Conservation (phyloP, 2,329 filamentous ascomycete genomes). For the Arthroderma sp. region DNA sequence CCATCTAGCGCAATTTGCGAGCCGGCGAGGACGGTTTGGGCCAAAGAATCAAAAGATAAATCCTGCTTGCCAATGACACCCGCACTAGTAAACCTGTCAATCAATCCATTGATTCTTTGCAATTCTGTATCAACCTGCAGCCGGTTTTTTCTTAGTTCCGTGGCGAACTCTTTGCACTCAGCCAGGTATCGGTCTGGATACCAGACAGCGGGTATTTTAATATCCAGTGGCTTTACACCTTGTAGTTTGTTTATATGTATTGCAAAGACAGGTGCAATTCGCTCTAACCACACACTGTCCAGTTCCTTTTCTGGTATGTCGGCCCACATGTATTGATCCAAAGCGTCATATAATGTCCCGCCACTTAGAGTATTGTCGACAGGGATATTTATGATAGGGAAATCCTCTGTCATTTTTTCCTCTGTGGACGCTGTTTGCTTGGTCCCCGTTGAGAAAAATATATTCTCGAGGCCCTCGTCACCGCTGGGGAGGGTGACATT, state of each 20-base stretch:
- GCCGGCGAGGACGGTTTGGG: constrained; percentile 25
- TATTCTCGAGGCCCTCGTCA: constrained; percentile 28
- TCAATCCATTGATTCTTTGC: constrained; percentile 19
- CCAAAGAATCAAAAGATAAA: constrained; percentile 18
- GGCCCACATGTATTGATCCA: constrained; percentile 40
- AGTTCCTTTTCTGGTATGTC: constrained; percentile 26
- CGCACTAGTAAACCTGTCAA: constrained; percentile 19
- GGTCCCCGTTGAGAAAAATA: constrained; percentile 35
- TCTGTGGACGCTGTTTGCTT: constrained; percentile 21
- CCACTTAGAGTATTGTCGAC: constrained; percentile 27
- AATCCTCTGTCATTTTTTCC: constrained; percentile 21
- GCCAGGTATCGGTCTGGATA: constrained; percentile 49
- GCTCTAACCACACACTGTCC: constrained; percentile 35
- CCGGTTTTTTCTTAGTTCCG: constrained; percentile 32
- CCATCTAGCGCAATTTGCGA: constrained; percentile 12
- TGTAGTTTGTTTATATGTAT: constrained; percentile 29
- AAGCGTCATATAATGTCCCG: constrained; percentile 39
- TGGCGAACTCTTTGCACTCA: constrained; percentile 35
- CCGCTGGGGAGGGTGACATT: constrained; percentile 32
- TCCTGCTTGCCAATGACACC: constrained; percentile 10
- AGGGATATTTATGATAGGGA: constrained; percentile 26
- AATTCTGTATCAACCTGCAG: constrained; percentile 23
- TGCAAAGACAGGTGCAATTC: constrained; percentile 42
- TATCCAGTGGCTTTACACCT: constrained; percentile 24
- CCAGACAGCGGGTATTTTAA: constrained; percentile 41